Base-by-base conservation (phyloP, 148 eudicot species). In the Nepenthes mirabilis region DNA sequence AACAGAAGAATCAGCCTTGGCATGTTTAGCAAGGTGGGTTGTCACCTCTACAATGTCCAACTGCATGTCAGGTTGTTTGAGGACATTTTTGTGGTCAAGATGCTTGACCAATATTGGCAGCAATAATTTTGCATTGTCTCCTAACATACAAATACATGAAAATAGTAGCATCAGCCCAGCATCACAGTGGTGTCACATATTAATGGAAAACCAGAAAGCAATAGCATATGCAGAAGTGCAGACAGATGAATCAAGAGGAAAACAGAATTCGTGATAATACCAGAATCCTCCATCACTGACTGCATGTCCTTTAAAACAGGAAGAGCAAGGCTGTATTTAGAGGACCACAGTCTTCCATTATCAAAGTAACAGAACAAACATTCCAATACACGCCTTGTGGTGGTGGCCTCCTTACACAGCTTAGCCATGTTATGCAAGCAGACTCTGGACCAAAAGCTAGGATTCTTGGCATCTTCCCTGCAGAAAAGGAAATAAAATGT, bases 221-320 rank as follows among this genome's bases (percentile, higher is more conserved):
- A 23, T 23, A 59, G 34, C 33, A 59, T 14, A 59, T 35, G n/a
- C 23, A 10, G n/a, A 50, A 2, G 14, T 12, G 3, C 57, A 54
- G 57, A 23, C 2, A 5, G 7, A 3, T 54, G 36, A 33, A 55
- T 34, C 36, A 33, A n/a, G 33, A 10, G 58, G 36, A 34, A 34
- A 55, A 34, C 11, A 55, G 33, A 14, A n/a, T 49, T 11, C 11
- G 11, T 55, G 2, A 8, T 5, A 55, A 55, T 55, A 88, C 96
- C 98, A 69, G 82, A 82, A 64, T 64, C 78, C 64, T 81, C 96
- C 94, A 93, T 88, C 53, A 88, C 70, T 56, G 70, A 59, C 79
- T 88, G 98, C 84, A 93, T 80, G 61, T 93, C 95, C 77, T 73
- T 83, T 63, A 91, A 76, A 51, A 88, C 98, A 65, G 94, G 90